Evolutionary conservation across 257 asterid genomes (phyloP).

Genomic region (Solanum peruvianum): DNA sequence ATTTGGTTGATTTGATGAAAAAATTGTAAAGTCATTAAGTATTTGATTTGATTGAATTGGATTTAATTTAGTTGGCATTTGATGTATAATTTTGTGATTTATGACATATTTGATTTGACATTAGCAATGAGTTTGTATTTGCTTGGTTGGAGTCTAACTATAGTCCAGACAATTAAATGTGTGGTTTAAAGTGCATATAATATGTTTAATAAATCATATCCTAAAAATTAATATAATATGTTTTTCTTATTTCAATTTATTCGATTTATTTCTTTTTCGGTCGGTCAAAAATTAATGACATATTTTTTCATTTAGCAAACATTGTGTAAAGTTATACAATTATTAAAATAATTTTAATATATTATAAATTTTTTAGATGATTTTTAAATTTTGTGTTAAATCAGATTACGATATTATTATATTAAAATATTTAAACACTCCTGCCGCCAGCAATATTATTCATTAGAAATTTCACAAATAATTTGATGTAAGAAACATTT

Average conservation of each 20-base stretch:
- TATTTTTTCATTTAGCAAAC: no score
- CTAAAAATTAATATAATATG: no score
- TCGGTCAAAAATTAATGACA: no score
- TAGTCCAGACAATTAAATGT: neutral
- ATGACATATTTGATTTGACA: neutral
- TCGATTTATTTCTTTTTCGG: fast-evolving
- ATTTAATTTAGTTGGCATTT: neutral
- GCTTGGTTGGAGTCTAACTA: neutral
- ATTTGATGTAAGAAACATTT: neutral
- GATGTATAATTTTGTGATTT: neutral
- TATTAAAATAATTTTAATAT: no score
- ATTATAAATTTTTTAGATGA: no score
- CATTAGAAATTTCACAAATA: neutral
- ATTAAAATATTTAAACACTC: neutral
- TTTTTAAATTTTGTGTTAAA: neutral
- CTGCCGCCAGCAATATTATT: neutral
- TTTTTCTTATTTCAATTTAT: no score
- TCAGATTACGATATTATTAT: no score
- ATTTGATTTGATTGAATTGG: neutral
- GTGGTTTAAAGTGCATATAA: neutral
- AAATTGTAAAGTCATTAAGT: neutral
- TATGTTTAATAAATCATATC: neutral
- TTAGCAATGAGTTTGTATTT: neutral
- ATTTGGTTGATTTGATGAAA: neutral
- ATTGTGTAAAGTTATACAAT: no score